A percentile compares a stretch with the other conserved stretches of the same genome.
Evolutionary conservation across 805 yeast genomes (phyloP).

Genomic region (Starmerella floricola): DNA sequence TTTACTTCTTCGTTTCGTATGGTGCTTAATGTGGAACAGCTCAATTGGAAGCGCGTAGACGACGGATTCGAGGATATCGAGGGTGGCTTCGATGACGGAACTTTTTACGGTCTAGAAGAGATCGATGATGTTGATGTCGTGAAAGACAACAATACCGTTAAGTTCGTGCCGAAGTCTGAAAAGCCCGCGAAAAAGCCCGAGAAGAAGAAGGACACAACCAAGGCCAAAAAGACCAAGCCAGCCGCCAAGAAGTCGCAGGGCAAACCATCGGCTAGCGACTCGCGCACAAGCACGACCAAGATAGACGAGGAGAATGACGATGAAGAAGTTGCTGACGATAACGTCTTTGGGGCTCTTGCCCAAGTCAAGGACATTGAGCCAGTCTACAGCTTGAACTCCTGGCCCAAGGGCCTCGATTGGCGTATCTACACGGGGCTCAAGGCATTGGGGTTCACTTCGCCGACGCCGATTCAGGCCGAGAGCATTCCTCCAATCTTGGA

Average conservation of each 20-base stretch:
- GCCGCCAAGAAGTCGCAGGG: background rate
- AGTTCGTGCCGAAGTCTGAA: constrained; percentile 28
- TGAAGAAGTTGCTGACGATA: constrained; percentile 7
- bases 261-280: background rate
- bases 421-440: constrained; percentile 48
- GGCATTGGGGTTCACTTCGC: constrained; percentile 46
- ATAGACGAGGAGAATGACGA: constrained; percentile 1
- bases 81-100: constrained; percentile 60
- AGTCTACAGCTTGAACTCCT: constrained; percentile 26
- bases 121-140: constrained; percentile 83
- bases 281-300: too few relatives aligned
- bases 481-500: constrained; percentile 62
- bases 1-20: constrained; percentile 1
- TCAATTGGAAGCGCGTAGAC: constrained; percentile 59
- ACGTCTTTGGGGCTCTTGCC: constrained; percentile 12
- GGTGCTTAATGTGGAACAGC: constrained; percentile 19
- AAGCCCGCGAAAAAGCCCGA: constrained; percentile 28
- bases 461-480: constrained; percentile 73
- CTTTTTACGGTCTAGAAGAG: constrained; percentile 68
- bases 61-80: constrained; percentile 42
- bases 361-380: constrained; percentile 15
- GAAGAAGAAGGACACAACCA: constrained; percentile 11
- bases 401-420: constrained; percentile 31
- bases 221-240: background rate
- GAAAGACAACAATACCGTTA: constrained; percentile 53